Percentiles rank a stretch among this genome's conserved stretches.
Conservation (phyloP, 2,329 filamentous ascomycete genomes). For the Hymenoscyphus linearis region DNA sequence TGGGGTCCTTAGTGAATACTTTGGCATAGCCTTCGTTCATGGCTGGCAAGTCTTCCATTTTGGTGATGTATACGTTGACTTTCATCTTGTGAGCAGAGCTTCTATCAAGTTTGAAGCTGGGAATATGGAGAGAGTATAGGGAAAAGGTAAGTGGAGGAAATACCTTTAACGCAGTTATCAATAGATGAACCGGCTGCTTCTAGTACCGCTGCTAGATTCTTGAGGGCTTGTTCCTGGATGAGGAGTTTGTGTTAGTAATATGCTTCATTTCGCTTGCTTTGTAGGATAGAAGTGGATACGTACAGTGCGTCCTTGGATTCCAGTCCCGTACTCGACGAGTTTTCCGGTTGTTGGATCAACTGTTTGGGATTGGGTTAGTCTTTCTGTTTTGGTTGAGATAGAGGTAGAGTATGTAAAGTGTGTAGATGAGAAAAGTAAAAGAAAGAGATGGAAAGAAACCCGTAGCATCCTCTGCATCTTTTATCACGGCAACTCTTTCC, state of each 20-base stretch:
- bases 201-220: slow-evolving; percentile 55
- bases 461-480: too few relatives aligned
- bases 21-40: slow-evolving; percentile 53
- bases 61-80: slow-evolving; percentile 60
- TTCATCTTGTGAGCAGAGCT: slow-evolving; percentile 35
- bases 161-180: slow-evolving; percentile 46
- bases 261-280: not conserved
- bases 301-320: slow-evolving; percentile 50
- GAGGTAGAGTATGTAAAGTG: too few relatives aligned
- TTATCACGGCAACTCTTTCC: too few relatives aligned
- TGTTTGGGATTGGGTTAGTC: not conserved
- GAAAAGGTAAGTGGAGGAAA: not conserved
- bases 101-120: not conserved
- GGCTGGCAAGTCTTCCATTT: slow-evolving; percentile 58
- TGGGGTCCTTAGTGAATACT: slow-evolving; percentile 41
- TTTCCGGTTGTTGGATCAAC: slow-evolving; percentile 49
- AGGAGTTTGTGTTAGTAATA: not conserved
- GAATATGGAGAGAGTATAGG: not conserved
- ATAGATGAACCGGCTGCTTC: slow-evolving; percentile 54
- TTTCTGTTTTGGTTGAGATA: too few relatives aligned
- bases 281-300: not conserved
- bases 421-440: too few relatives aligned
- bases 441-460: too few relatives aligned
- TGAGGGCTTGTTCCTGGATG: slow-evolving; percentile 46
- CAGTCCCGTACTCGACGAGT: slow-evolving; percentile 52